A percentile compares a stretch with the other conserved stretches of the same genome.
These are phyloP conservation scores for Yamadazyma philogaea DNA, from an alignment of 805 yeast genomes.

Conservation along the genomic window DNA sequence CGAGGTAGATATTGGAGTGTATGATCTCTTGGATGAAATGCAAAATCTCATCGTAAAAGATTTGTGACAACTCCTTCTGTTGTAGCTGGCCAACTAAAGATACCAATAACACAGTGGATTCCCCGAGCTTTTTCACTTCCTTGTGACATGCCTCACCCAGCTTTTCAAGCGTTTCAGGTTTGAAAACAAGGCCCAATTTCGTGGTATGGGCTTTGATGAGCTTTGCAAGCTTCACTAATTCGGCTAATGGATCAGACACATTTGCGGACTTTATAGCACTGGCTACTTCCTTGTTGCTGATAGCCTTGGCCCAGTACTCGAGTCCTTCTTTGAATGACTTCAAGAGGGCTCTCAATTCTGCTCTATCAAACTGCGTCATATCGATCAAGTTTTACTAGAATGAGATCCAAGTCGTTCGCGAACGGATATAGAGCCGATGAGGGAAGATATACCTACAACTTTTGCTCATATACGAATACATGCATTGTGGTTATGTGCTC, in stretches of 20 bases:
- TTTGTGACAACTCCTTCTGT: slow-evolving; percentile 28
- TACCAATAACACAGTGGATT: slow-evolving; percentile 42
- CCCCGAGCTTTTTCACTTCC: slow-evolving; percentile 46
- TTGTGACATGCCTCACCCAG: slow-evolving; percentile 49
- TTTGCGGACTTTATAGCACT: slow-evolving; percentile 24
- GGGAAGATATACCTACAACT: not conserved
- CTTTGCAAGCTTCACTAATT: slow-evolving; percentile 55
- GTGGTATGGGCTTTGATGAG: slow-evolving; percentile 74
- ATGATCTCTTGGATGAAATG: slow-evolving; percentile 19
- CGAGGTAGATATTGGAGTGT: slow-evolving; percentile 19
- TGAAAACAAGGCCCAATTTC: slow-evolving; percentile 68
- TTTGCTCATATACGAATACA: not conserved
- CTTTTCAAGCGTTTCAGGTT: slow-evolving; percentile 47
- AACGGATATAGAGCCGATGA: not conserved
- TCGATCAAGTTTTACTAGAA: not conserved
- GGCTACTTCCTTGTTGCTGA: slow-evolving; percentile 14
- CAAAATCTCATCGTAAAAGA: slow-evolving; percentile 37
- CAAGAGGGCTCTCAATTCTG: slow-evolving; percentile 23
- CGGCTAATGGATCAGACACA: slow-evolving; percentile 49
- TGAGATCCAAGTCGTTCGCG: not conserved
- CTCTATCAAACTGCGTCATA: slow-evolving; percentile 16
- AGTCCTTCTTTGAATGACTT: slow-evolving; percentile 30
- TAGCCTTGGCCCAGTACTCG: slow-evolving; percentile 22
- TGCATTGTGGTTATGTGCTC: not conserved
- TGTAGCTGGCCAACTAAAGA: slow-evolving; percentile 39